Evolutionary conservation across 129 eudicot genomes (phyloP).

Genomic region (Chrysanthemum lavandulifolium): DNA sequence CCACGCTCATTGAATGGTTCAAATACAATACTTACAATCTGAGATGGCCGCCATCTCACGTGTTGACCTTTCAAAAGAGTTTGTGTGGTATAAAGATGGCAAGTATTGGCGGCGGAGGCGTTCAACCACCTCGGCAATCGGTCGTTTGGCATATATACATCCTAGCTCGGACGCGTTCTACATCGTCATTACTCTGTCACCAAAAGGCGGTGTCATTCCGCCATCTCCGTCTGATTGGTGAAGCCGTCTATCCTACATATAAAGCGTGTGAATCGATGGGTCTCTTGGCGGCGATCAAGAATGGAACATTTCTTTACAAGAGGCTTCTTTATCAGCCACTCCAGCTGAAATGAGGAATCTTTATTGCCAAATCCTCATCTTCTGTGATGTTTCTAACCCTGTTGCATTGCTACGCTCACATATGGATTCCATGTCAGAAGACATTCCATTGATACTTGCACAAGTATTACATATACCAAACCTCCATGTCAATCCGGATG

Average conservation of each 20-base stretch:
- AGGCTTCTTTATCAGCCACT: too few species aligned
- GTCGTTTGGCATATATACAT: background rate
- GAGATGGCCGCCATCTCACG: background rate
- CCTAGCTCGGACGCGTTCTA: background rate
- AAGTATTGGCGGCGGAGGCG: background rate
- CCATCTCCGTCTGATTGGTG: background rate
- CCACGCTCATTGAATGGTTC: conserved; percentile 11
- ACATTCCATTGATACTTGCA: too few species aligned
- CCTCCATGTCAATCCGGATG: too few species aligned
- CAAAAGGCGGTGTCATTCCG: background rate
- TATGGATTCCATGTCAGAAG: too few species aligned
- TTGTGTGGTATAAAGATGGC: background rate
- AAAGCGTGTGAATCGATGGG: background rate
- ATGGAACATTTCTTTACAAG: too few species aligned
- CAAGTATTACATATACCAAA: too few species aligned
- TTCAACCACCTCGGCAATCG: background rate
- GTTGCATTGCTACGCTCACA: too few species aligned
- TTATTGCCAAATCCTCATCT: too few species aligned
- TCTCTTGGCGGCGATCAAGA: background rate
- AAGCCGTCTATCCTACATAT: background rate
- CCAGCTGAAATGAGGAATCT: too few species aligned
- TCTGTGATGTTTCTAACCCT: too few species aligned
- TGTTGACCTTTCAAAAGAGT: background rate
- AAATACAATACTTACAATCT: background rate
- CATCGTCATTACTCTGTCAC: background rate